phyloP scores from a whole-genome alignment of 2,329 filamentous ascomycete genomes.

The Thelonectria discophora region DNA sequence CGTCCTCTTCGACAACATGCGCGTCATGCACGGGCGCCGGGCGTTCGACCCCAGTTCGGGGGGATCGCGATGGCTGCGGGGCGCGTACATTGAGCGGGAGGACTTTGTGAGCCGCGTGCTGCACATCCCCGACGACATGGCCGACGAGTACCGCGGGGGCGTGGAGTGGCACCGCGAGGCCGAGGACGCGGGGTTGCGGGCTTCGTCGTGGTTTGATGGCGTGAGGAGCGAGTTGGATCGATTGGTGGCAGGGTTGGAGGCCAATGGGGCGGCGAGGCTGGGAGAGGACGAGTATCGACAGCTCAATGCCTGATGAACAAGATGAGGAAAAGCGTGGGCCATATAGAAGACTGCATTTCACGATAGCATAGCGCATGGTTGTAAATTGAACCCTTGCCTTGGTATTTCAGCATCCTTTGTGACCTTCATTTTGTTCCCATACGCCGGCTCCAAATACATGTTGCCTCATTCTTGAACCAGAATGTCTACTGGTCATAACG shows the following conservation, averaged over 20 bases:
- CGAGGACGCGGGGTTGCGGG: constrained; percentile 40
- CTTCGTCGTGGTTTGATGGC: constrained; percentile 42
- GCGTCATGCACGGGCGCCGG: constrained; percentile 83
- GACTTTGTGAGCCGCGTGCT: constrained; percentile 52
- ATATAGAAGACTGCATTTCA: not conserved
- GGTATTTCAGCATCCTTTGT: not conserved
- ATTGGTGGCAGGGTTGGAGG: constrained; percentile 25
- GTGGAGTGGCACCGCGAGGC: constrained; percentile 38
- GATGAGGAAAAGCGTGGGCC: not conserved
- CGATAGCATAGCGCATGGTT: not conserved
- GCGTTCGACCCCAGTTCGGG: constrained; percentile 75
- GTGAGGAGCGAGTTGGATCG: constrained; percentile 26
- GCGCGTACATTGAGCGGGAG: constrained; percentile 76
- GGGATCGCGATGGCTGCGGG: constrained; percentile 78
- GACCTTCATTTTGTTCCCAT: not conserved
- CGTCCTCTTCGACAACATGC: constrained; percentile 89
- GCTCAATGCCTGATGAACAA: constrained; percentile 23
- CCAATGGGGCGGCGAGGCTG: constrained; percentile 35
- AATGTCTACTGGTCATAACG: constrained; percentile 55
- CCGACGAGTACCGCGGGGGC: constrained; percentile 36
- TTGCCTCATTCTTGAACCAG: not conserved
- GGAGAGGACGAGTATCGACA: constrained; percentile 30
- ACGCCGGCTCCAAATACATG: not conserved
- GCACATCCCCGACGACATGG: constrained; percentile 43
- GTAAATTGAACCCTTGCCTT: not conserved